Base-by-base conservation (phyloP, 2,329 filamentous ascomycete genomes). In the Chrysosporium keratinophilum region DNA sequence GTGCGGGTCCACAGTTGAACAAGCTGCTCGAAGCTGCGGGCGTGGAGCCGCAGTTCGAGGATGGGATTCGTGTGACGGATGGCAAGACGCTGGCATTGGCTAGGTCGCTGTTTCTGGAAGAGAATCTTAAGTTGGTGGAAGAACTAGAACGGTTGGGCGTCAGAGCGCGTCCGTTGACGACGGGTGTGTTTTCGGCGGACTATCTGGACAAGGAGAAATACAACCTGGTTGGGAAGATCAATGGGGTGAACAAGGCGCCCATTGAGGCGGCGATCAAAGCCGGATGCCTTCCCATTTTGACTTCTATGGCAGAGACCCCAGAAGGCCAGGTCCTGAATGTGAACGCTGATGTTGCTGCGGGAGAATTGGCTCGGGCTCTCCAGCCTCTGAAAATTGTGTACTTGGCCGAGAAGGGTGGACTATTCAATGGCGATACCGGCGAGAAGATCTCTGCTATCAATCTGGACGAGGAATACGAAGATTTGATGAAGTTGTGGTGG, bases 371-470 rank as follows among this genome's bases (percentile, higher is more conserved):
- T 20, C 84, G 88, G 56, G 82, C 87, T 54, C 76, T 98, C 52
- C 84, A 97, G 71, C 93, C 93, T 23, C 76, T 97, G 64, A 98
- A 98, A 81, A 91, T 97, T 57, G 90, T 98, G 56, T 98, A 96
- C 69, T 78, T 97, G n/a, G 94, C 89, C 4, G 93, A 98, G 75
- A 97, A 97, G 78, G 93, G 93, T 48, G 93, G 91, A 6, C 75
- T 98, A 34, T 95, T 95, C 73, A 88, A 97, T 67, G 90, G 89
- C 56, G 87, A 95, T 59, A 87, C 84, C n/a, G 86, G 85, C 56
- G 85, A 91, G 76, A 95, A 95, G 76, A 97, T 97, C 65, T 95
- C 91, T 5, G 87, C 86, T 56, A 97, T 97, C 73, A 97, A 97
- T 74, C 78, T 98, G 55, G 93, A 98, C 67, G 90, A 95, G 72